Percentiles rank a stretch among this genome's conserved stretches.
phyloP scores from a whole-genome alignment of 305 asterid species.

The Withania somnifera region DNA sequence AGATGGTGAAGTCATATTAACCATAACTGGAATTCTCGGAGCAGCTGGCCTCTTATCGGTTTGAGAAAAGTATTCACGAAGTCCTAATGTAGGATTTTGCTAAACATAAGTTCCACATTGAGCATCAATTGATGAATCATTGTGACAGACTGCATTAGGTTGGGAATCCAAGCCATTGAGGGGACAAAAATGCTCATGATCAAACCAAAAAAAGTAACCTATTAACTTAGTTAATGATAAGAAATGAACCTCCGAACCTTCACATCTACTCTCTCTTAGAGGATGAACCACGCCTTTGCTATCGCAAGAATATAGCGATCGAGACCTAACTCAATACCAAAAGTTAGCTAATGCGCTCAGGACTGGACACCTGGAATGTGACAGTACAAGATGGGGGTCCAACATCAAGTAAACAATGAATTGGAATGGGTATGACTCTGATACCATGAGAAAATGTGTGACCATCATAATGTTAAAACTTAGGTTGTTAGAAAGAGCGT shows the following conservation, averaged over 20 bases:
- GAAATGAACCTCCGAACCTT: background rate
- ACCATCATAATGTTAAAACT: background rate
- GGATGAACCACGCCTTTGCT: no score
- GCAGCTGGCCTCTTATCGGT: conserved; percentile 80
- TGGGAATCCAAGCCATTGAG: background rate
- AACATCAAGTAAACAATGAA: background rate
- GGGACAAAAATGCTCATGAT: background rate
- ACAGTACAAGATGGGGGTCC: background rate
- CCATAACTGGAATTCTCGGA: conserved; percentile 92
- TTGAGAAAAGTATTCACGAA: conserved; percentile 90
- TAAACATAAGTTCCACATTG: background rate
- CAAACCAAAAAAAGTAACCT: background rate
- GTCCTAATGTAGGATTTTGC: conserved; percentile 41
- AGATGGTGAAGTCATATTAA: conserved; percentile 72
- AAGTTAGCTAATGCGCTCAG: background rate
- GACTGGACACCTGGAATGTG: background rate
- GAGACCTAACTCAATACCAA: background rate
- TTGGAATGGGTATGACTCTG: background rate
- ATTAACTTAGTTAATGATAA: background rate
- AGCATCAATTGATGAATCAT: background rate
- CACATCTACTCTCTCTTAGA: no score
- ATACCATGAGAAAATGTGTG: background rate
- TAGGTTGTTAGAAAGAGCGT: background rate
- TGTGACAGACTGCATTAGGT: background rate
- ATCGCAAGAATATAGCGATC: no score